These are phyloP conservation scores for Colletotrichum acutatum DNA, from an alignment of 2,329 filamentous ascomycete genomes.

Conservation along the genomic window DNA sequence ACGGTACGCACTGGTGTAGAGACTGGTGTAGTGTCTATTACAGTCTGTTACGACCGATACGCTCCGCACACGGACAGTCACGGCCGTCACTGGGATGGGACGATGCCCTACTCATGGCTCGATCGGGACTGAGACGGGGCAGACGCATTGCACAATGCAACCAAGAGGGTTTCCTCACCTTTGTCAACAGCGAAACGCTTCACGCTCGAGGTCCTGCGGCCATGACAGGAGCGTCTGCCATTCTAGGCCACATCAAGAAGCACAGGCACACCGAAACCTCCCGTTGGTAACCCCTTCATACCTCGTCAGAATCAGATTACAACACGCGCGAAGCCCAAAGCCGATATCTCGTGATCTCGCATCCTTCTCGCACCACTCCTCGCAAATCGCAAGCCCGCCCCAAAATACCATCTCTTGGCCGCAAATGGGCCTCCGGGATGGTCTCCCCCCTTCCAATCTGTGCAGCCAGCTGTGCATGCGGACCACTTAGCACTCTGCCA, in stretches of 20 bases:
- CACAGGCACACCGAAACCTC: neutral
- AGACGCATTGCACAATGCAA: conserved; percentile 14
- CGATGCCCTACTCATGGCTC: conserved; percentile 1
- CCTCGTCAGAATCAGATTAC: conserved; percentile 3
- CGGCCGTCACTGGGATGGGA: conserved; percentile 15
- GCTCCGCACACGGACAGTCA: conserved; percentile 17
- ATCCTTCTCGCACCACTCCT: conserved; percentile 16
- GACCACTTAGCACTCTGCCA: conserved; percentile 8
- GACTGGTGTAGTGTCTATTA: no score
- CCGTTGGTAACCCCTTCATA: neutral
- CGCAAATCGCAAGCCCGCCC: conserved; percentile 4
- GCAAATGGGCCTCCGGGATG: neutral
- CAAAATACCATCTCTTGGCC: neutral
- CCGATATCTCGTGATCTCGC: conserved; percentile 4
- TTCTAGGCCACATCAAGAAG: neutral
- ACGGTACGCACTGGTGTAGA: no score
- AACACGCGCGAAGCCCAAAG: neutral
- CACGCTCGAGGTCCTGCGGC: conserved; percentile 22
- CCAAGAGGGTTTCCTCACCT: neutral
- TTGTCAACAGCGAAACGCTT: conserved; percentile 24
- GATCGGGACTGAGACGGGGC: neutral
- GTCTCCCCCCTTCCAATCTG: neutral
- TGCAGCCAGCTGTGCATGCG: neutral
- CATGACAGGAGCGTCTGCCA: neutral
- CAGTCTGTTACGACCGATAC: neutral